phyloP scores from a whole-genome alignment of 331 rosid genomes.

The Pyrus hybrid region DNA sequence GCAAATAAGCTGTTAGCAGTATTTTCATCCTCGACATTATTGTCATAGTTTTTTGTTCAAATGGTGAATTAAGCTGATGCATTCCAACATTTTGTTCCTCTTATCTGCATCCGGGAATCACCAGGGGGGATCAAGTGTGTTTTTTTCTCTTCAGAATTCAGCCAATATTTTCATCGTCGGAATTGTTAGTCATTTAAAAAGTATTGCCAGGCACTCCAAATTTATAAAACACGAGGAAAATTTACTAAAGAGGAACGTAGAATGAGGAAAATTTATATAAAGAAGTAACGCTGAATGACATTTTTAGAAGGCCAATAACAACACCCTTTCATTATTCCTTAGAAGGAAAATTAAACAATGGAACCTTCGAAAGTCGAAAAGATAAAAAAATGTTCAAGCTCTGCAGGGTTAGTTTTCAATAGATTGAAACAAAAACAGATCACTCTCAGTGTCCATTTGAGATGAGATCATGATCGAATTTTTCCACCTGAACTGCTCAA shows the following conservation, averaged over 20 bases:
- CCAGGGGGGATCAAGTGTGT: too few species aligned
- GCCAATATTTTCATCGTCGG: too few species aligned
- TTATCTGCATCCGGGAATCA: not conserved
- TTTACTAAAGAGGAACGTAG: too few species aligned
- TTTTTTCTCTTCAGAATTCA: too few species aligned
- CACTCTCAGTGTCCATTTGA: not conserved
- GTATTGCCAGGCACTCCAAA: too few species aligned
- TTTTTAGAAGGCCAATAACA: not conserved
- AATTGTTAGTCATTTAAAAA: too few species aligned
- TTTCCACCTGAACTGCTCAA: not conserved
- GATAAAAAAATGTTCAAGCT: not conserved
- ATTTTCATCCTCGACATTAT: too few species aligned
- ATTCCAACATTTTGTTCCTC: not conserved
- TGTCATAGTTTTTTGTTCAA: not conserved
- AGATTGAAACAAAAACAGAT: not conserved
- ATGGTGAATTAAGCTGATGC: not conserved
- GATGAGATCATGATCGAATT: not conserved
- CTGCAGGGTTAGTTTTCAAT: not conserved
- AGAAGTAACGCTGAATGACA: too few species aligned
- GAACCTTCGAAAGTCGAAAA: not conserved
- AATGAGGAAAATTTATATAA: too few species aligned
- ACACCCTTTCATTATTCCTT: constrained; percentile 2
- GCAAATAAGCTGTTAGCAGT: too few species aligned
- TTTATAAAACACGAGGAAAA: too few species aligned
- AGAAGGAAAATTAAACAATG: not conserved